Conservation (phyloP, 1,284 basidiomycete genomes). For the Gyrodon tennesseensis region DNA sequence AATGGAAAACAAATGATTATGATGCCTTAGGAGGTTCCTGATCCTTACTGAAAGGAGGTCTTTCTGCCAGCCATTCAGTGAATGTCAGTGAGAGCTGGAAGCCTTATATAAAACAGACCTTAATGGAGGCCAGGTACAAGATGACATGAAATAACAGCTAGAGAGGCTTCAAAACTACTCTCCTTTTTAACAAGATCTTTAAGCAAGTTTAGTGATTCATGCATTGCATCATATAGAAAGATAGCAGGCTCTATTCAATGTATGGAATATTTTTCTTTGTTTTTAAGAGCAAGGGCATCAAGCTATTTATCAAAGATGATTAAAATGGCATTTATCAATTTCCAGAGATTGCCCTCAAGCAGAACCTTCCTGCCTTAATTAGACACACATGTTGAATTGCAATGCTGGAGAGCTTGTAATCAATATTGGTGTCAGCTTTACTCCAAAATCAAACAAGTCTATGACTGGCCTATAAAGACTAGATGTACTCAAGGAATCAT, state of each 20-base stretch:
- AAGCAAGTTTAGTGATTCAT: too few relatives aligned
- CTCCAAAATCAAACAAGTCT: background rate
- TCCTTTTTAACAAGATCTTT: background rate
- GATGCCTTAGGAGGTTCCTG: constrained; percentile 16
- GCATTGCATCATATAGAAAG: too few relatives aligned
- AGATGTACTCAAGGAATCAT: constrained; percentile 19
- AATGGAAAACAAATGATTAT: constrained; percentile 12
- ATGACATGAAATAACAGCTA: too few relatives aligned
- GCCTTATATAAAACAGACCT: constrained; percentile 13
- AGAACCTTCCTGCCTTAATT: constrained; percentile 15
- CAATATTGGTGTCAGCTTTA: constrained; percentile 16
- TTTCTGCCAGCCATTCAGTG: constrained; percentile 19
- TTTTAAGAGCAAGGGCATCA: constrained; percentile 28
- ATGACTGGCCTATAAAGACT: constrained; percentile 23
- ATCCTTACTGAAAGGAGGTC: constrained; percentile 24
- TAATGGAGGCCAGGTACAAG: constrained; percentile 21
- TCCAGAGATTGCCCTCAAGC: background rate
- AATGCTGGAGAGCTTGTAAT: constrained; percentile 23
- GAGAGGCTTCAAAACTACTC: constrained; percentile 1
- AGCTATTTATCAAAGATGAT: constrained; percentile 23
- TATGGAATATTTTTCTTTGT: constrained; percentile 35
- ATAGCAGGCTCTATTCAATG: background rate
- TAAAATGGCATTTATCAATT: background rate
- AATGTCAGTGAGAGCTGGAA: background rate
- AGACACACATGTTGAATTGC: constrained; percentile 22